Base-by-base conservation (phyloP, 2,329 filamentous ascomycete genomes). In the Curvularia lunata region DNA sequence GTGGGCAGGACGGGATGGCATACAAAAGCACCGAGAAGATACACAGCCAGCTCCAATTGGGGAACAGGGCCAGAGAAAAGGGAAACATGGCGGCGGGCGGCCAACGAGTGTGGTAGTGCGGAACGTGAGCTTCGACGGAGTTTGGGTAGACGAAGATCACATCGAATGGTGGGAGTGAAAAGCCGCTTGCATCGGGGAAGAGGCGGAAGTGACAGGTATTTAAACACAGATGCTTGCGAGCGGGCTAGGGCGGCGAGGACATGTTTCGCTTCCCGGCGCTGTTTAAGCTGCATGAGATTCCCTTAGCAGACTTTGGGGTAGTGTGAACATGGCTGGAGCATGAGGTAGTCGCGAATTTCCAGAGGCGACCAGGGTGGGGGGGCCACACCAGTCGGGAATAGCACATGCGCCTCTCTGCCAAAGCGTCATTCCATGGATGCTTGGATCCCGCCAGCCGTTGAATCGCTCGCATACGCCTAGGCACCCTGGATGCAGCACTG, bases 231-330 rank as follows among this genome's bases (percentile, higher is more conserved):
- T 74, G 68, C 67, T 72, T 74, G 69, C 69, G 70, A 69, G 72
- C 66, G 63, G 67, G 67, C 67, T 72, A 73, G 71, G 71, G 73
- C 73, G 72, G 71, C 71, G 71, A 74, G 64, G 58, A 65, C 65
- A 74, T 75, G 69, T 61, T 75, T 75, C 74, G 71, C 72, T 73
- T 74, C 72, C 74, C 70, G 74, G 72, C 71, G 68, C 69, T 72
- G 71, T 70, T 74, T 70, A 73, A 75, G 72, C 70, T 76, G 74
- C 74, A 77, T 72, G 71, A 73, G 65, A 68, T 65, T 68, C 66
- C 69, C 64, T 76, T 75, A 75, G 73, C 72, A 76, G 72, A 73
- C 65, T 71, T 76, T 75, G 74, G 74, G 73, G 74, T 76, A 75
- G 70, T 73, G 68, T 73, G 69, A 72, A 73, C 67, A 71, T 73